Percentiles rank a stretch among this genome's conserved stretches.
phyloP scores from a whole-genome alignment of 192 early-diverging fungal species.

The Backusella tuberculispora region DNA sequence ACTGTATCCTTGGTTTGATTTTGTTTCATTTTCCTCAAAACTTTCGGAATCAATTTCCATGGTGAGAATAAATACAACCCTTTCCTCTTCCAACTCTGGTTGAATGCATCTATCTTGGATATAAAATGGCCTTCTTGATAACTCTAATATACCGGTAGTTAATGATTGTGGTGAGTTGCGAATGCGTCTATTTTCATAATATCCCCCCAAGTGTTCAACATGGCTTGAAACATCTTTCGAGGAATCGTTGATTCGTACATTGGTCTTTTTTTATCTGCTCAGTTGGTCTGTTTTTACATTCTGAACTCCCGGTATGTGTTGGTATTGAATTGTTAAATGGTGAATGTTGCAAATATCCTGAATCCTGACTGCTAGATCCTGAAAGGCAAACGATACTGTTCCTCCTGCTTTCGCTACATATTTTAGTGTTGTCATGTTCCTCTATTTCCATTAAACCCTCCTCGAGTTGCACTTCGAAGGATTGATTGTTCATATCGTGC shows the following conservation, averaged over 20 bases:
- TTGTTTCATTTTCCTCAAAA: background rate
- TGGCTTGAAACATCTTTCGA: background rate
- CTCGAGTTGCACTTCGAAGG: too few relatives aligned
- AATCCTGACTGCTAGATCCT: conserved; percentile 9
- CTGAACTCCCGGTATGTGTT: conserved; percentile 19
- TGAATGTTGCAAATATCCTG: conserved; percentile 8
- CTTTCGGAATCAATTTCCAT: conserved; percentile 19
- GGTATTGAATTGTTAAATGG: background rate
- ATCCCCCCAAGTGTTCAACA: background rate
- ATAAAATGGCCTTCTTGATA: background rate
- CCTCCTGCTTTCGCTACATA: conserved; percentile 18
- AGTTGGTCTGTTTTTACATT: conserved; percentile 2
- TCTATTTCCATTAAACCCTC: too few relatives aligned
- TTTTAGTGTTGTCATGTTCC: conserved; percentile 23
- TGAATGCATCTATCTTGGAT: conserved; percentile 17
- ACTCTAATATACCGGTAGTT: conserved; percentile 19
- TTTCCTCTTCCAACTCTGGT: conserved; percentile 15
- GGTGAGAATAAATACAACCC: too few relatives aligned
- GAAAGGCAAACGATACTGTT: conserved; percentile 6
- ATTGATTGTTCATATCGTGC: too few relatives aligned
- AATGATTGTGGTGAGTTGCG: conserved; percentile 18
- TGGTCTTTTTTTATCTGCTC: background rate
- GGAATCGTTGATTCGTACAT: conserved; percentile 5
- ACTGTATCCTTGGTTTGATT: background rate
- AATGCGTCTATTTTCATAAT: background rate